Conservation (phyloP, 495 filamentous ascomycete genomes). For the Xylaria grammica region DNA sequence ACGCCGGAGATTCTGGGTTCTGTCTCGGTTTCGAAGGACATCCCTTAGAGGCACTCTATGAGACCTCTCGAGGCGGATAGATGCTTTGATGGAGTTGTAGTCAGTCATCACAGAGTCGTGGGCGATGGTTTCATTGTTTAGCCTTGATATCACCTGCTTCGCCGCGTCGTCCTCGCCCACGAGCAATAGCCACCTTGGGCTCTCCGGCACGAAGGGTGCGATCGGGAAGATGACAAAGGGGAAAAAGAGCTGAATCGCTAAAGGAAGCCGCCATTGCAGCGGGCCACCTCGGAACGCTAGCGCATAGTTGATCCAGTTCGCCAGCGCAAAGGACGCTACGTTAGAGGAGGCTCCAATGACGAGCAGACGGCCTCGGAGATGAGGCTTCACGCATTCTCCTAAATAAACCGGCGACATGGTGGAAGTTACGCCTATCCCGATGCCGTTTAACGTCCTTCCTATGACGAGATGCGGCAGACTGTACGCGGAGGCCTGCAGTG, state of each 20-base stretch:
- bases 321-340: constrained; percentile 32
- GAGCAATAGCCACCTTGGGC: constrained; percentile 42
- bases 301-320: constrained; percentile 49
- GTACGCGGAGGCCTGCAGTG: constrained; percentile 41
- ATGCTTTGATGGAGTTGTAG: constrained; percentile 35
- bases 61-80: constrained; percentile 38
- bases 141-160: constrained; percentile 38
- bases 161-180: constrained; percentile 34
- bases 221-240: constrained; percentile 44
- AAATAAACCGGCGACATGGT: constrained; percentile 67
- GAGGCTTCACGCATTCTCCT: constrained; percentile 57
- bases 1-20: constrained; percentile 39
- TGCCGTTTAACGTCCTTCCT: constrained; percentile 67
- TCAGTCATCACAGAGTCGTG: constrained; percentile 28
- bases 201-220: constrained; percentile 42
- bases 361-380: constrained; percentile 52
- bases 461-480: constrained; percentile 62
- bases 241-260: constrained; percentile 55
- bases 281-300: constrained; percentile 39
- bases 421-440: constrained; percentile 66
- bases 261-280: constrained; percentile 58
- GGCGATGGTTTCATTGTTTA: constrained; percentile 28
- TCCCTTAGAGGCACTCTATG: constrained; percentile 31
- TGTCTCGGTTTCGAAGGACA: constrained; percentile 40
- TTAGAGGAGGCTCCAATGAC: constrained; percentile 33